Base-by-base conservation (phyloP, 352 stramenopile species). In the Phytophthora pluvialis region DNA sequence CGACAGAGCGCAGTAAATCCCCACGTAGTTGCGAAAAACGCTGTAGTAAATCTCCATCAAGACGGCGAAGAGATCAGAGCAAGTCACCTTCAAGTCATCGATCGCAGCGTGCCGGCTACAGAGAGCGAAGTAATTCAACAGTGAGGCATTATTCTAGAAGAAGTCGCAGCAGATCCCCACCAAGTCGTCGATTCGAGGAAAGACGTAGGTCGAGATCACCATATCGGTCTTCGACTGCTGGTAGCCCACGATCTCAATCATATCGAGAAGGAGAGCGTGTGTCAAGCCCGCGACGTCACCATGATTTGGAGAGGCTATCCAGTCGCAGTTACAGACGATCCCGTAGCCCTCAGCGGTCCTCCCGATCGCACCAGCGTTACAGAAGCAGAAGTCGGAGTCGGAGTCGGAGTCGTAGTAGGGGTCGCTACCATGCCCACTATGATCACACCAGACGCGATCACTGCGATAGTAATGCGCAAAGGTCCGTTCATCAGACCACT, bases 111-210 rank as follows among this genome's bases (percentile, higher is more conserved):
- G 12, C n/a, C 13, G 40, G n/a, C 31, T 52, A 42, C 2, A 36
- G 18, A 43, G 29, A 54, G 16, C 45, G 29, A 21, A 61, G 59
- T n/a, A 38, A 29, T 7, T 70, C 62, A 43, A 32, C 18, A 13
- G 9, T 29, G 13, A 55, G 16, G 1, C 10, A 38, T 47, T 63
- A 44, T 28, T 61, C 56, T 4, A 58, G 49, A 49, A 54, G 32
- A 57, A 68, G 59, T 1, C 50, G 33, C 56, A 72, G 64, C 39
- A 72, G 46, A 64, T 69, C 64, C 16, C 50, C 53, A 13, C 9
- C 8, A 54, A 42, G 21, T 11, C 48, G 48, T 43, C 61, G 32
- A n/a, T 12, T 36, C 46, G 16, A 56, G 10, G 36, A 59, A 6
- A 62, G 10, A 29, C 32, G 36, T n/a, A 43, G 49, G 38, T 72